Conservation (phyloP, 441 rosid genomes). For the Hura crepitans region DNA sequence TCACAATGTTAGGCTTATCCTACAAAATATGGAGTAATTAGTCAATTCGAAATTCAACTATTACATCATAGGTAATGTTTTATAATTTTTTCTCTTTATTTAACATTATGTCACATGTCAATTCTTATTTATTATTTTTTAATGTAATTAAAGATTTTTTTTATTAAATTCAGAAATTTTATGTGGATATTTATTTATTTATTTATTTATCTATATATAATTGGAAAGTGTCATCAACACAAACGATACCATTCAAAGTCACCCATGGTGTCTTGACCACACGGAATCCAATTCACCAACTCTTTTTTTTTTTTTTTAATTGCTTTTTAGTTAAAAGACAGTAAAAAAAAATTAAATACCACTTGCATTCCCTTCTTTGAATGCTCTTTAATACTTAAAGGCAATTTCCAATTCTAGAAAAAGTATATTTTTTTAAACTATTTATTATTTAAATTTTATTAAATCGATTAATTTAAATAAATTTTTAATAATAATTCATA, state of each 20-base stretch:
- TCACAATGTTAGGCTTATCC: no score
- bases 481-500: background rate
- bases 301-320: background rate
- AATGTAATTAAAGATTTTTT: no score
- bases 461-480: background rate
- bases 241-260: conserved; percentile 13
- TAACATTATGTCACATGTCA: no score
- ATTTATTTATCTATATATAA: no score
- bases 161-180: no score
- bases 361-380: background rate
- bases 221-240: background rate
- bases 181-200: no score
- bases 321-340: no score
- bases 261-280: conserved; percentile 19
- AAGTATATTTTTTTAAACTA: background rate
- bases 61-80: no score
- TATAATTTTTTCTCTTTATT: no score
- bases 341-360: background rate
- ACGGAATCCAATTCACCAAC: conserved; percentile 13
- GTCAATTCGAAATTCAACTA: no score
- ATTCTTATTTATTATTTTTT: no score
- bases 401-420: background rate
- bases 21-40: no score
- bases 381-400: background rate
- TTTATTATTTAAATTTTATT: background rate